Base-by-base conservation (phyloP, 164 flowering plant genomes). In the Magnolia sinica region DNA sequence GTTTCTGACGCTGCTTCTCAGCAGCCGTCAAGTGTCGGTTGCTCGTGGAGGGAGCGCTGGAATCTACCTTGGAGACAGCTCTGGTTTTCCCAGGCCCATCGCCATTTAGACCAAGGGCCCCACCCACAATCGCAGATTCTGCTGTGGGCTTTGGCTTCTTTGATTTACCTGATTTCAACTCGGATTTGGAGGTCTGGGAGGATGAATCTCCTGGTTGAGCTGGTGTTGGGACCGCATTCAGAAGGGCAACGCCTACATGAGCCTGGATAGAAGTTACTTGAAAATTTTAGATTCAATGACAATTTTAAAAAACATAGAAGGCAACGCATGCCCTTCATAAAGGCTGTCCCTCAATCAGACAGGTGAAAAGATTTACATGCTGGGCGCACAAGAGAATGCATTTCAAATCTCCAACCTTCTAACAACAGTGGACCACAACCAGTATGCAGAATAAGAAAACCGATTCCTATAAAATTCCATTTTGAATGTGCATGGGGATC, bases 201-300 rank as follows among this genome's bases (percentile, higher is more conserved):
- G 88, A 81, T 31, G 93, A 74, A 51, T 73, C 88, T 61, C 83
- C 90, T 73, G 80, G 75, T 87, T 84, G 83, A 64, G 86, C 50
- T 5, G 97, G 95, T 72, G 96, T 89, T 70, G 96, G 90, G 49
- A 91, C 86, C 7, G 94, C 95, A 87, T 95, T 95, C 78, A 95
- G 83, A 11, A 95, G 84, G 64, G 99, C 99, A 76, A 93, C 93
- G 59, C 99, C 99, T 61, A 95, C 97, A 86, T 92, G 96, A 64
- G 99, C 99, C 98, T 95, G 86, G 51, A 74, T 77, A 76, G 8
- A 0, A 11, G 13, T 55, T 8, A 14, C 8, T 55, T 55, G 61
- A 55, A 11, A 10, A 3, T 37, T 37, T 37, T 37, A 37, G 45
- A 37, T 37, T 37, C 45, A 37, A 37, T 4, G 45, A 37, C 45